Base-by-base conservation (phyloP, 1,284 basidiomycete genomes). In the Cystobasidium sp. region DNA sequence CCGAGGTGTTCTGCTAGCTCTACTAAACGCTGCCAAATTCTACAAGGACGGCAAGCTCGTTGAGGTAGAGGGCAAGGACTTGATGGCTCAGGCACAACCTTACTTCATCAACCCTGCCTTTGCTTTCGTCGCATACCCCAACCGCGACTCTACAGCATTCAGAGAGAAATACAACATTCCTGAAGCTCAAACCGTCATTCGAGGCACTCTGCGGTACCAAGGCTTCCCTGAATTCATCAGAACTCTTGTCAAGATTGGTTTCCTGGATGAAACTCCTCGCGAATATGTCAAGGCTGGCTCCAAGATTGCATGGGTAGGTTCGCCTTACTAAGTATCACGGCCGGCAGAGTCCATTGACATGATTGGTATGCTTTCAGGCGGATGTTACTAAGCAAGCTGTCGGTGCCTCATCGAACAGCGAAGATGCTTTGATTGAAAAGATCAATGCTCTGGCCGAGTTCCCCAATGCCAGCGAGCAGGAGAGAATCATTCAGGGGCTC, bases 161-260 rank as follows among this genome's bases (percentile, higher is more conserved):
- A 80, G 83, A 72, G 87, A 88, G 83, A 87, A 84, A 82, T 99
- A 99, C 86, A 85, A 88, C 79, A 97, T 99, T 79, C 92, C 93
- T 18, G 96, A 99, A 83, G 93, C 92, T 18, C 88, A 97, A 85
- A 96, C 93, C 10, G 87, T 96, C 74, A 87, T 97, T 74, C 89
- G 97, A 61, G 96, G 97, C 58, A 99, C 97, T 7, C 86, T 99
- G 82, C 88, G 97, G 68, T 99, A 96, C 86, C 93, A 95, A 82
- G 95, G 95, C 75, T 98, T 98, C 92, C 94, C 94, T n/a, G 91
- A 93, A 83, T 97, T 99, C 83, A 90, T 99, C 83, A 89, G 88
- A 80, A 89, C 90, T 6, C 88, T 97, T 77, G 94, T 97, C 64
- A 86, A 92, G 81, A 85, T 97, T 68, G 94, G 94, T 39, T 96